Base-by-base conservation (phyloP, 768 basidiomycete genomes). In the Lactarius tabidus region DNA sequence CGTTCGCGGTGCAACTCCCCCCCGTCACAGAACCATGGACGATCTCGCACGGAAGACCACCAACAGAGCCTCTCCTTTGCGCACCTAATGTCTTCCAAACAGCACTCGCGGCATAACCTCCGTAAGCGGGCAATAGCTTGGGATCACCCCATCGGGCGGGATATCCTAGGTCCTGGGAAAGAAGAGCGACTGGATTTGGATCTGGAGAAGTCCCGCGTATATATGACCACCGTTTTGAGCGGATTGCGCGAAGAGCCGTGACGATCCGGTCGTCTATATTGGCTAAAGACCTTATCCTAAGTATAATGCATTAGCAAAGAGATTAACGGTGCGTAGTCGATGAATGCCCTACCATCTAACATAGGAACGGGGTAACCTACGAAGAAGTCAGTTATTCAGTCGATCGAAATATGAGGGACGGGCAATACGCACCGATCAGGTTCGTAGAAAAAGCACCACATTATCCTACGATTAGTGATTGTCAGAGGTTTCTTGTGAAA, bases 361-460 rank as follows among this genome's bases (percentile, higher is more conserved):
- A 71, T 92, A 90, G 0, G 86, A 84, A 60, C 76, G 78, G 35
- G 85, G 85, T 35, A 88, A 81, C 60, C 85, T 86, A 62, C 29
- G 23, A 57, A 43, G 31, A 31, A 41, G 31, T 57, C 38, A 66
- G 6, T 60, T 33, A 5, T 33, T 70, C n/a, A 62, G 59, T 53
- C 4, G 17, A 18, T 33, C n/a, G n/a, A 10, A 33, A 26, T 38
- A 53, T 17, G 48, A 63, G 29, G 14, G 33, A 43, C 51, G 59
- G n/a, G 29, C 14, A 45, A 63, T 38, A 48, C 48, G 8, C 14
- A 90, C 89, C 87, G 84, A 67, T 83, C 78, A 5, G 90, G 89
- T 71, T 87, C 79, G 70, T 93, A 92, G 72, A 90, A 87, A 74
- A 89, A 93, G 70, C 90, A 91, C 91, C 91, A 92, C 89, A 92